These are phyloP conservation scores for Bromus sterilis DNA, from an alignment of 176 grass and related monocot species.

Conservation along the genomic window DNA sequence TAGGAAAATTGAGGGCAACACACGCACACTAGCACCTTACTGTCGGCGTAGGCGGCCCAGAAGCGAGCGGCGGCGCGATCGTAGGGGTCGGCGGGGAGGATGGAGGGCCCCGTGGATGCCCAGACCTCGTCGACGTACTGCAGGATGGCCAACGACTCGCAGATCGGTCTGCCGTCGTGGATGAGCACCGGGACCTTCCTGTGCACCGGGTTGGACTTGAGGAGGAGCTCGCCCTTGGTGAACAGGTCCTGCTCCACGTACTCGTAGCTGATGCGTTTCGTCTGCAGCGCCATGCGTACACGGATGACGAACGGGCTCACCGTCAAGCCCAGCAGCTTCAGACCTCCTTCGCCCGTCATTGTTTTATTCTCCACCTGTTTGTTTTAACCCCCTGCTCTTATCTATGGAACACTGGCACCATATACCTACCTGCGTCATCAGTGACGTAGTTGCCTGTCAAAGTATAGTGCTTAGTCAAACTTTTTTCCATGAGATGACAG, in stretches of 20 bases:
- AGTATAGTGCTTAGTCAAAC: neutral
- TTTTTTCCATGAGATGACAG: too few relatives aligned
- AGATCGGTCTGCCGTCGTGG: constrained; percentile 3
- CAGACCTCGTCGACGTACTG: constrained; percentile 42
- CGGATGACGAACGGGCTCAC: neutral
- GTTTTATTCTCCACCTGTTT: neutral
- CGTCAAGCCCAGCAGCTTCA: neutral
- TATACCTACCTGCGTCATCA: neutral
- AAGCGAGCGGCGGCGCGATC: constrained; percentile 30
- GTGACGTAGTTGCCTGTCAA: neutral
- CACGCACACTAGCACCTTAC: constrained; percentile 13
- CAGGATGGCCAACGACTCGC: constrained; percentile 32
- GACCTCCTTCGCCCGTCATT: neutral
- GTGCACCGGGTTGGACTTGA: neutral
- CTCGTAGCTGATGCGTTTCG: neutral
- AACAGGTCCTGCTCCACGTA: neutral
- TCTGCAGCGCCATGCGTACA: neutral
- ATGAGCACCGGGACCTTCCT: neutral
- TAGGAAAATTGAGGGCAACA: neutral
- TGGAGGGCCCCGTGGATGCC: neutral
- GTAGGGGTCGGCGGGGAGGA: constrained; percentile 31
- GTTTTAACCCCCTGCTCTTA: neutral
- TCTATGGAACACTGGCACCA: neutral
- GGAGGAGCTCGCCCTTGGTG: neutral
- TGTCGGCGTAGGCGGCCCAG: constrained; percentile 29